A percentile compares a stretch with the other conserved stretches of the same genome.
These are phyloP conservation scores for Trapa incisa DNA, from an alignment of 345 rosid species.

Conservation along the genomic window DNA sequence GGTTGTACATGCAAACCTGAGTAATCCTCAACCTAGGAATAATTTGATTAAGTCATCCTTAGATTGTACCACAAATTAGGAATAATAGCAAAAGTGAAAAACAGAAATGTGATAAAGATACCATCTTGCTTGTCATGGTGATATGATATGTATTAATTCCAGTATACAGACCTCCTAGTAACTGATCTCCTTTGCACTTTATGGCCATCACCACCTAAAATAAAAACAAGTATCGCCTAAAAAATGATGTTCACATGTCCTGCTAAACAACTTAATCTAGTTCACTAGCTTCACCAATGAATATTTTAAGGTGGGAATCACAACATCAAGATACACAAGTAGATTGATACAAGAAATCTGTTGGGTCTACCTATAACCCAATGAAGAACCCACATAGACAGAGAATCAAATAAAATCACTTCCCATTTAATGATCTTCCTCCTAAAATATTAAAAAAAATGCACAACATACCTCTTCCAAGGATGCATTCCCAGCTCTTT, in stretches of 20 bases:
- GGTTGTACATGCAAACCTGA: slow-evolving; percentile 79
- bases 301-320: neutral
- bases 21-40: slow-evolving; percentile 68
- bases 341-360: neutral
- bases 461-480: slow-evolving; percentile 58
- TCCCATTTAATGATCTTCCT: neutral
- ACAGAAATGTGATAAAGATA: slow-evolving; percentile 11
- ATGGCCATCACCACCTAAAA: slow-evolving; percentile 55
- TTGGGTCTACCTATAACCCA: neutral
- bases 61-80: neutral
- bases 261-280: neutral
- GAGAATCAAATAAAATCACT: no score
- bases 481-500: slow-evolving; percentile 96
- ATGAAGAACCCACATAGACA: neutral
- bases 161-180: slow-evolving; percentile 56
- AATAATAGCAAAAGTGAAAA: neutral
- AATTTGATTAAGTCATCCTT: neutral
- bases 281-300: neutral
- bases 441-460: neutral
- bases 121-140: slow-evolving; percentile 90
- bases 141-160: slow-evolving; percentile 74
- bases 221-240: neutral
- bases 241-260: neutral
- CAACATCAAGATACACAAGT: neutral
- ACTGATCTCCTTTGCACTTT: slow-evolving; percentile 64